Percentiles rank a stretch among this genome's conserved stretches.
Conservation (phyloP, 495 filamentous ascomycete genomes). For the Aspergillus homomorphus region DNA sequence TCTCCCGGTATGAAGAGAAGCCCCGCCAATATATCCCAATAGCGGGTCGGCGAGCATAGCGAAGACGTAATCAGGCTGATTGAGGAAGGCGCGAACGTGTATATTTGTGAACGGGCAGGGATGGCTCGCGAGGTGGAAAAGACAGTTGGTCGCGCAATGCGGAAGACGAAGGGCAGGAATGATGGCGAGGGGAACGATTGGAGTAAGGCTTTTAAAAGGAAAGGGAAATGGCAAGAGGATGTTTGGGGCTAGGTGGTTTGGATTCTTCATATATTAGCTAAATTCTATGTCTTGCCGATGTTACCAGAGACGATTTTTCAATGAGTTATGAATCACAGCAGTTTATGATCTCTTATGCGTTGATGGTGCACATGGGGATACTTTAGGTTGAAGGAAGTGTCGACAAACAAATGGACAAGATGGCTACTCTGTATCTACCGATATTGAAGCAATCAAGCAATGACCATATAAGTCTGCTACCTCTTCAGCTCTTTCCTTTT, state of each 20-base stretch:
- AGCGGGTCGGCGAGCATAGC: slow-evolving; percentile 34
- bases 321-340: too few relatives aligned
- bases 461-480: too few relatives aligned
- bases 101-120: slow-evolving; percentile 48
- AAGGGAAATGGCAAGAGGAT: slow-evolving; percentile 51
- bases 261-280: background rate
- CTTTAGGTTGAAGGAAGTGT: too few relatives aligned
- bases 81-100: slow-evolving; percentile 41
- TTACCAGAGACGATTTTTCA: too few relatives aligned
- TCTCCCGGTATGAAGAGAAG: slow-evolving; percentile 25
- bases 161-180: slow-evolving; percentile 28
- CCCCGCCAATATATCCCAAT: slow-evolving; percentile 40
- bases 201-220: slow-evolving; percentile 42
- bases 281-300: background rate
- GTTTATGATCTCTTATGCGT: too few relatives aligned
- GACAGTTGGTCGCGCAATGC: slow-evolving; percentile 32
- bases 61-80: slow-evolving; percentile 35
- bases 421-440: too few relatives aligned
- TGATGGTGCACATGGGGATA: too few relatives aligned
- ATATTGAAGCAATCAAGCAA: too few relatives aligned
- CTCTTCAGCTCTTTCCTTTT: too few relatives aligned
- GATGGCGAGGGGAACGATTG: slow-evolving; percentile 39
- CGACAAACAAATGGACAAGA: too few relatives aligned
- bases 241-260: slow-evolving; percentile 37
- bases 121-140: slow-evolving; percentile 52